Base-by-base conservation (phyloP, 192 early-diverging fungal species). In the Backusella liffmaniae region DNA sequence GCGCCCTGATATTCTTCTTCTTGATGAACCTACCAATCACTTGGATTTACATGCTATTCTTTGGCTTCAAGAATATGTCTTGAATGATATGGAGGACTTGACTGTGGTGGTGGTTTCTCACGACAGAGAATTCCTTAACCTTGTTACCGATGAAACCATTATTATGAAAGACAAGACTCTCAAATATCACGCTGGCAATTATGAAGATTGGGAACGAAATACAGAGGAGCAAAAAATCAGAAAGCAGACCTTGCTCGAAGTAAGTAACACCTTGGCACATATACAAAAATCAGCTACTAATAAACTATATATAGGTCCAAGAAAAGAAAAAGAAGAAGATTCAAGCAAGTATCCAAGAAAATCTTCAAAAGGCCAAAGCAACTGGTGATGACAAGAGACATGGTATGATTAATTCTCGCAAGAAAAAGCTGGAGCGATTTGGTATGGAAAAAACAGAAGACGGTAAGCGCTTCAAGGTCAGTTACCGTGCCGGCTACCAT, bases 21-120 rank as follows among this genome's bases (percentile, higher is more conserved):
- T 94, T 30, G 93, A 94, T 69, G 96, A 98, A 85, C 96, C 95
- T 74, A 98, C 91, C 71, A 94, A 95, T 79, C 93, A 95, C 79
- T 85, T 98, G 78, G 96, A 98, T 77, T 80, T 98, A 41, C 91
- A 92, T 4, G 93, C 95, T n/a, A 95, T 94, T 42, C 80, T 95
- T n/a, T 98, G 96, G 96, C 87, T 98, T 6, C 92, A 95, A 71
- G 83, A 88, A 30, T 96, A 98, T 65, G 81, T 93, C 6, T 82
- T 94, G 15, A 78, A 88, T 23, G 77, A 82, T 15, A 78, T 91
- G 23, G 73, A 73, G 1, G 85, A 82, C 21, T 84, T 89, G 74
- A 87, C 88, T 35, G 82, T 98, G 41, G 90, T 98, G 0, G 84
- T 93, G 34, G 94, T 98, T n/a, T 96, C 95, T 44, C 96, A 94